phyloP scores from a whole-genome alignment of 495 filamentous ascomycete genomes.

The Aspergillus kassunensis region DNA sequence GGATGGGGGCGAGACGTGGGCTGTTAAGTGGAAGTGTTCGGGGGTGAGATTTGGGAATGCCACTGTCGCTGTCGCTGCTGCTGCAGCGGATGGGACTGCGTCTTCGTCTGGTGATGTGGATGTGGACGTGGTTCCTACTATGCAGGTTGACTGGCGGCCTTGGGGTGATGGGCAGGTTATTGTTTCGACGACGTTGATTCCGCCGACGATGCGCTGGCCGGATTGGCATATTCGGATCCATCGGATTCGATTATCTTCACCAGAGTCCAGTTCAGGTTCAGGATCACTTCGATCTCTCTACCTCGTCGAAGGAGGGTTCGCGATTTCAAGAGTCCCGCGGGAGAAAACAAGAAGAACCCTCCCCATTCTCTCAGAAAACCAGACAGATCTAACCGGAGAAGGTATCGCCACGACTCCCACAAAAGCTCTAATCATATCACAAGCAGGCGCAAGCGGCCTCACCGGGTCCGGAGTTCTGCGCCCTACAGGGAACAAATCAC shows the following conservation, averaged over 20 bases:
- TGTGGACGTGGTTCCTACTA: background rate
- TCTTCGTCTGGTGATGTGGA: too few relatives aligned
- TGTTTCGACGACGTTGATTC: background rate
- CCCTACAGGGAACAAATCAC: too few relatives aligned
- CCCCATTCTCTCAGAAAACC: background rate
- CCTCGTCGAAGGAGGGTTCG: conserved; percentile 7
- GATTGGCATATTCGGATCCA: conserved; percentile 6
- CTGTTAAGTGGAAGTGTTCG: conserved; percentile 6
- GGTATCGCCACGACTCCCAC: background rate
- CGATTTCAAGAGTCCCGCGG: background rate
- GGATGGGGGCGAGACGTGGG: conserved; percentile 4
- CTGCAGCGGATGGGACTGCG: too few relatives aligned
- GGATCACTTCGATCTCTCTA: background rate
- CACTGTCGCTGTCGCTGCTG: too few relatives aligned
- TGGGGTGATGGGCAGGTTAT: conserved; percentile 5
- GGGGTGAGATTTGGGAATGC: too few relatives aligned
- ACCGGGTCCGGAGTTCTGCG: background rate
- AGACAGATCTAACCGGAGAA: background rate
- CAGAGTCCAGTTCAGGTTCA: too few relatives aligned
- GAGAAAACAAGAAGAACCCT: background rate
- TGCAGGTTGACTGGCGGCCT: background rate
- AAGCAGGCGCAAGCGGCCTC: conserved; percentile 2
- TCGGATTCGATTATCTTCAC: background rate
- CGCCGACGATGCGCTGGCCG: conserved; percentile 3
- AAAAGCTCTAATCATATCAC: background rate